phyloP scores from a whole-genome alignment of 805 yeast species.

The Scheffersomyces lignosus region DNA sequence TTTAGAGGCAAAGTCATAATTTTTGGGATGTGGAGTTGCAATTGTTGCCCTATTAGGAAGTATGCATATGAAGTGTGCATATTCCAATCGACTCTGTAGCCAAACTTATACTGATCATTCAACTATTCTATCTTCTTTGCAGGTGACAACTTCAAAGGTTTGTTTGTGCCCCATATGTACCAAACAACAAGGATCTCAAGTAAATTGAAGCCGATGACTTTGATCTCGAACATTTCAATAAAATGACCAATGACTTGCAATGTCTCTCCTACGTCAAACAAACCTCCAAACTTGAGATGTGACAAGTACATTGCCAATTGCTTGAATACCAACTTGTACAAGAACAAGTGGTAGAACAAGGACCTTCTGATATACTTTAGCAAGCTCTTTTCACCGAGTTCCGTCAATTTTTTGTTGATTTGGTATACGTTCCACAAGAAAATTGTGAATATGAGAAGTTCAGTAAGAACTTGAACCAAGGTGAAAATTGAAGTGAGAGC shows the following conservation, averaged over 20 bases:
- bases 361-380: conserved; percentile 1
- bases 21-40: too few relatives aligned
- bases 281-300: conserved; percentile 6
- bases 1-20: too few relatives aligned
- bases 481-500: not conserved
- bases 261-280: conserved; percentile 9
- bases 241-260: conserved; percentile 2
- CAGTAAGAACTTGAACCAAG: not conserved
- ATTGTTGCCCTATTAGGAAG: too few relatives aligned
- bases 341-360: conserved; percentile 7
- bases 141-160: not conserved
- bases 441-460: not conserved
- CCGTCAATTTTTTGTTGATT: not conserved
- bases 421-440: not conserved
- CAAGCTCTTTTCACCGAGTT: conserved; percentile 3
- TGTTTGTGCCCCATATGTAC: conserved; percentile 9
- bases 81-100: too few relatives aligned
- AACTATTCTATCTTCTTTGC: not conserved
- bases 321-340: conserved; percentile 5
- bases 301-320: conserved; percentile 3
- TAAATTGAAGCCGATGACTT: not conserved
- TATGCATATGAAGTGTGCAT: too few relatives aligned
- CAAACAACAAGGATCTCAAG: conserved; percentile 9
- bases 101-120: too few relatives aligned
- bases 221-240: conserved; percentile 1